These are phyloP conservation scores for Zygoascus tannicola DNA, from an alignment of 805 yeast species.

Conservation along the genomic window DNA sequence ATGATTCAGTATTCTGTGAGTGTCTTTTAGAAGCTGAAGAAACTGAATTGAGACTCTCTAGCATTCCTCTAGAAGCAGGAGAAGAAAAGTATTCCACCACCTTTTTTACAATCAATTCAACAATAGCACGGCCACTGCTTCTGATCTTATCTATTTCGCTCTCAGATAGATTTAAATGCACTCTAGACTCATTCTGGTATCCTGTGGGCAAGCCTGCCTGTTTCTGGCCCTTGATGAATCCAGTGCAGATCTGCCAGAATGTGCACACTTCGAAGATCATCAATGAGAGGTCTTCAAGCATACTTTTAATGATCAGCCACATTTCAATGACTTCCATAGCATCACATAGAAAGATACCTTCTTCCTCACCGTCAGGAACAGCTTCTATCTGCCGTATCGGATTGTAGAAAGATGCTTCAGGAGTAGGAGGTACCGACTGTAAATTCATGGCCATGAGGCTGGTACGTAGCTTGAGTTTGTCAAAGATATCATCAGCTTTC, in stretches of 20 bases:
- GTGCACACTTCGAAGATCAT: conserved; percentile 34
- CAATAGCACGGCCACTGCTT: conserved; percentile 32
- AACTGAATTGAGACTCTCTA: neutral
- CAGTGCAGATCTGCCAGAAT: conserved; percentile 48
- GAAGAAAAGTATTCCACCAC: conserved; percentile 22
- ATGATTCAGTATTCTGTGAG: too few species aligned
- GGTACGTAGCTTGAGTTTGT: conserved; percentile 24
- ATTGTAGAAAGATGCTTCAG: conserved; percentile 19
- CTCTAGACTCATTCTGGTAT: conserved; percentile 31
- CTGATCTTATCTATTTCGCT: conserved; percentile 36
- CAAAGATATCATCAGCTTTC: conserved; percentile 35
- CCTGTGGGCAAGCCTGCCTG: conserved; percentile 36
- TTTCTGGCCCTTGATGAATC: conserved; percentile 42
- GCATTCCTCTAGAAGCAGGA: neutral
- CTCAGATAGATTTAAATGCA: conserved; percentile 35
- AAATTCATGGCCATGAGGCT: conserved; percentile 17
- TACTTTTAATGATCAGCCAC: conserved; percentile 44
- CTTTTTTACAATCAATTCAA: conserved; percentile 25
- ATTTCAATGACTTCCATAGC: conserved; percentile 47
- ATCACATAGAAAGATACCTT: conserved; percentile 31
- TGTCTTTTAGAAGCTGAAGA: too few species aligned
- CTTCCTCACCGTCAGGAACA: neutral
- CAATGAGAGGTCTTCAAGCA: conserved; percentile 35
- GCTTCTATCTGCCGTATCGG: conserved; percentile 8
- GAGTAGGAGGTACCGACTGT: conserved; percentile 21